Percentiles rank a stretch among this genome's conserved stretches.
phyloP scores from a whole-genome alignment of 805 yeast species.

The Blastobotrys chiropterorum region DNA sequence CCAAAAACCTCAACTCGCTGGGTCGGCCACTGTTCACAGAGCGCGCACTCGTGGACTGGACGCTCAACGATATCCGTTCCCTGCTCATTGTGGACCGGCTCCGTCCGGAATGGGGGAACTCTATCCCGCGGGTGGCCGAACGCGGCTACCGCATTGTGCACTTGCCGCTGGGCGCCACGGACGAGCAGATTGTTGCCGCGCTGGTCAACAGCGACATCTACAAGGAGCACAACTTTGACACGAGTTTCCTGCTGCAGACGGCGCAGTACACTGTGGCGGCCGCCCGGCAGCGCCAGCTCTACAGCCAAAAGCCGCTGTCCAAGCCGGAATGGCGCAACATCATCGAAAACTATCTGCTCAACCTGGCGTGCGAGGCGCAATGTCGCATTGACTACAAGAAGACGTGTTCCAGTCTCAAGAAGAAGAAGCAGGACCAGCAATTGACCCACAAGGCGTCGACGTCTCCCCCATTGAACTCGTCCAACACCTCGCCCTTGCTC shows the following conservation, averaged over 20 bases:
- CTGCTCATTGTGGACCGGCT: conserved; percentile 47
- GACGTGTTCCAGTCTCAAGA: conserved; percentile 31
- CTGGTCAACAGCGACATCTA: conserved; percentile 59
- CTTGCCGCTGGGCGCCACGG: conserved; percentile 49
- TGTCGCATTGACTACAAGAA: conserved; percentile 59
- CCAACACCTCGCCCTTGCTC: conserved; percentile 22
- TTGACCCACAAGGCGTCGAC: conserved; percentile 2
- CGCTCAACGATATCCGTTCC: conserved; percentile 61
- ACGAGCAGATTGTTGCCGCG: conserved; percentile 40
- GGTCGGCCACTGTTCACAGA: conserved; percentile 55
- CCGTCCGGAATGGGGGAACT: conserved; percentile 50
- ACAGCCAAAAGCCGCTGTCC: conserved; percentile 27
- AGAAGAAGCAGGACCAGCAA: conserved; percentile 14
- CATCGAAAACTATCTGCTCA: conserved; percentile 51
- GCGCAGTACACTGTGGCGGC: conserved; percentile 57
- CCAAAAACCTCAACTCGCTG: conserved; percentile 31
- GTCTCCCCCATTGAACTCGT: not conserved
- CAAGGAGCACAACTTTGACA: conserved; percentile 53
- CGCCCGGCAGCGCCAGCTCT: conserved; percentile 36
- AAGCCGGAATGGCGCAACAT: conserved; percentile 68
- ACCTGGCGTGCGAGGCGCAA: conserved; percentile 36
- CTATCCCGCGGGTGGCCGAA: conserved; percentile 36
- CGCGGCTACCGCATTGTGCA: conserved; percentile 41
- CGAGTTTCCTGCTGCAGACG: conserved; percentile 47
- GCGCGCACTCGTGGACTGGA: conserved; percentile 64